Evolutionary conservation across 768 basidiomycete genomes (phyloP).

Genomic region (Termitomyces sp.): DNA sequence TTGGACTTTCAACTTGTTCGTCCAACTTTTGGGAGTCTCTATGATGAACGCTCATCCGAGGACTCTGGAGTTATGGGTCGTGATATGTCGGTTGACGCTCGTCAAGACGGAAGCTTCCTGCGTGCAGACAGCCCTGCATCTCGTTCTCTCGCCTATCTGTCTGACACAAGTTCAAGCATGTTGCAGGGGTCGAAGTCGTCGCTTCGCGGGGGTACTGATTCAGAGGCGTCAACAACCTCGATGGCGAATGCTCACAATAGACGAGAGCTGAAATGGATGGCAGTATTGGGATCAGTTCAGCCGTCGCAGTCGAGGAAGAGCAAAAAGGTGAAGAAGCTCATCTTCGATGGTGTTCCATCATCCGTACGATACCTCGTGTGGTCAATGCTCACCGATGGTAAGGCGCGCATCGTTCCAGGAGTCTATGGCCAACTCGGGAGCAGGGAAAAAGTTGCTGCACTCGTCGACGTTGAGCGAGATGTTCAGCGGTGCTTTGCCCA

Average conservation of each 20-base stretch:
- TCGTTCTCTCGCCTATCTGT: slow-evolving; percentile 16
- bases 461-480: slow-evolving; percentile 55
- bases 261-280: slow-evolving; percentile 75
- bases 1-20: slow-evolving; percentile 78
- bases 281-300: slow-evolving; percentile 47
- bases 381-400: slow-evolving; percentile 75
- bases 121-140: slow-evolving; percentile 35
- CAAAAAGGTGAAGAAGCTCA: slow-evolving; percentile 71
- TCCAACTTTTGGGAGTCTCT: slow-evolving; percentile 44
- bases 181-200: slow-evolving; percentile 4
- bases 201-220: slow-evolving; percentile 16
- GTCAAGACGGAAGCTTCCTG: slow-evolving; percentile 20
- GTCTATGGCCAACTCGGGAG: slow-evolving; percentile 61
- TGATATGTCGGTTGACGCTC: slow-evolving; percentile 27
- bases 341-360: slow-evolving; percentile 76
- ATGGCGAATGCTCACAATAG: slow-evolving; percentile 64
- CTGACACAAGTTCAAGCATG: slow-evolving; percentile 8
- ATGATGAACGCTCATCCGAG: slow-evolving; percentile 41
- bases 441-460: slow-evolving; percentile 44
- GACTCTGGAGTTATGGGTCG: slow-evolving; percentile 41
- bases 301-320: slow-evolving; percentile 65
- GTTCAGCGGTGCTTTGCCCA: slow-evolving; percentile 47
- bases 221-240: slow-evolving; percentile 32
- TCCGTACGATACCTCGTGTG: slow-evolving; percentile 83
- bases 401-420: slow-evolving; percentile 60